Base-by-base conservation (phyloP, 1,139 yeast genomes). In the Suhomyces wounanorum region DNA sequence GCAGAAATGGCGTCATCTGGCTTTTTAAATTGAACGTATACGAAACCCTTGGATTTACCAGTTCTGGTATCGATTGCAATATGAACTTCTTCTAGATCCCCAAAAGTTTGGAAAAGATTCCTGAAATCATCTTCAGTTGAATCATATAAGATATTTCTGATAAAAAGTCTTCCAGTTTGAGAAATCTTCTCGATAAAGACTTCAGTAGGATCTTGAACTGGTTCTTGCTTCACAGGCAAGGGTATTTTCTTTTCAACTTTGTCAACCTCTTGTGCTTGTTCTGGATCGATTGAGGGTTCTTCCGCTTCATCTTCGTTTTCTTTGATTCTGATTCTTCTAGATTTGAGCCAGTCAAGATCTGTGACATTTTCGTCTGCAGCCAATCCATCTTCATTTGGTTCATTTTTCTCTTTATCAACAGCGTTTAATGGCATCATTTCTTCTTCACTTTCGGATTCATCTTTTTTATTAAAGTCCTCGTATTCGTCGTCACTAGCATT, bases 31-130 rank as follows among this genome's bases (percentile, higher is more conserved):
- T 87, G 85, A 10, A 91, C 78, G 62, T 92, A 92, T 0, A 96
- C 97, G 68, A 90, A 90, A 0, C 99, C 99, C 68, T 94, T 94
- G 1, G 97, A 87, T 61, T 85, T 83, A 9, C 96, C 96, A 0
- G 95, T 89, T 68, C 95, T 81, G 2, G 96, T 87, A 64, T 94
- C 98, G 38, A 91, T 70, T 1, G 99, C 97, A 59, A 94, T 75
- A 67, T 94, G 99, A 1, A 91, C 96, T 68, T 87, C 94, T 56
- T 83, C 85, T 44, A 87, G 70, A 3, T 73, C 66, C 11, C 95
- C 95, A 58, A 69, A 87, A 8, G 66, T 59, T 4, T 72, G 59
- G 62, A 88, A 87, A 25, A 91, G 72, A 2, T 76, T 70, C 40
- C 75, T 72, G 63, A 91, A 86, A 50, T 94, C 99, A 1, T 81